Percentiles rank a stretch among this genome's conserved stretches.
These are phyloP conservation scores for Boletus sp. DNA, from an alignment of 1,284 basidiomycete genomes.

Conservation along the genomic window DNA sequence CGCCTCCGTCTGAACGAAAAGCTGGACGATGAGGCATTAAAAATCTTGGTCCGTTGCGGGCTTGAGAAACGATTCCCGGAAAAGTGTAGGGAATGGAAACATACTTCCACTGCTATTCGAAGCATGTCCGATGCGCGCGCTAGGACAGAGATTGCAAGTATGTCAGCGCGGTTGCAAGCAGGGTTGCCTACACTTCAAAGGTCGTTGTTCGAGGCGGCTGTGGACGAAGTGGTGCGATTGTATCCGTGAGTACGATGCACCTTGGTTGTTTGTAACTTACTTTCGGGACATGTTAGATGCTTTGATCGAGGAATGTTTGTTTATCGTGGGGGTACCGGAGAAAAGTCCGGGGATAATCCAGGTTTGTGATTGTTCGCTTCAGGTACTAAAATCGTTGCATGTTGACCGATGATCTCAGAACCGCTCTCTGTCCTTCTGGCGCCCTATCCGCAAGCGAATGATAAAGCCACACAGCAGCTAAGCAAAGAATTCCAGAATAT, in stretches of 20 bases:
- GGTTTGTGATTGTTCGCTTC: conserved; percentile 11
- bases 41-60: conserved; percentile 30
- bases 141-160: neutral
- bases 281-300: conserved; percentile 7
- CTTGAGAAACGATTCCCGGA: conserved; percentile 26
- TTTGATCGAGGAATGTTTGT: conserved; percentile 16
- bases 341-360: neutral
- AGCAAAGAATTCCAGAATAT: neutral
- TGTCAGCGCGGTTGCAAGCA: neutral
- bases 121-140: neutral
- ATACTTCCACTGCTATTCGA: neutral
- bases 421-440: conserved; percentile 9
- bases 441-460: conserved; percentile 19
- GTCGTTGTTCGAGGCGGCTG: conserved; percentile 1
- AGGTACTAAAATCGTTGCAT: no score
- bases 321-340: neutral
- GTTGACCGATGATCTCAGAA: conserved; percentile 12
- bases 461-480: conserved; percentile 6
- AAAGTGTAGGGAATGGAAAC: neutral
- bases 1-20: conserved; percentile 27
- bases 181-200: neutral
- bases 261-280: neutral
- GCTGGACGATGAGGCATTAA: conserved; percentile 30
- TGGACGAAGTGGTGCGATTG: neutral
- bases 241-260: conserved; percentile 28